Conservation (phyloP, 225 moss, liverwort and hornwort species). For the Polytrichum formosum region DNA sequence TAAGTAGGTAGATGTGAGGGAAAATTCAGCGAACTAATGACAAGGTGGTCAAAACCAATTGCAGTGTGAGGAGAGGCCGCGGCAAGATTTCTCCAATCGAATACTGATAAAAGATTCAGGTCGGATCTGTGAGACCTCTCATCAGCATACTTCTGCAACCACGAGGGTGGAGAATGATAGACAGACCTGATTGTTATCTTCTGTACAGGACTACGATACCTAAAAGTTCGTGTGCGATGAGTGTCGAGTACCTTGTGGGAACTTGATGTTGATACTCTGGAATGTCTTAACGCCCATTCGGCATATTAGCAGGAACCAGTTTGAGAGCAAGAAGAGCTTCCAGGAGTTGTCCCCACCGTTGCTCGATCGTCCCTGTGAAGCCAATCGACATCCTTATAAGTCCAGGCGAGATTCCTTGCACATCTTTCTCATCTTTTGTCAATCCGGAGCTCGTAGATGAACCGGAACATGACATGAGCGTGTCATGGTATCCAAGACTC, state of each 20-base stretch:
- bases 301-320: constrained; percentile 31
- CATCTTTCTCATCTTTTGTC: constrained; percentile 46
- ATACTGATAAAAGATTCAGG: too few species aligned
- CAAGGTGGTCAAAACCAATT: too few species aligned
- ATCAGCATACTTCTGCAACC: background rate
- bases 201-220: background rate
- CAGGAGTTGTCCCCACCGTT: constrained; percentile 81
- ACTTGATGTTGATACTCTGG: background rate
- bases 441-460: constrained; percentile 63
- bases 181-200: background rate
- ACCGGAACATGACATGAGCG: constrained; percentile 79
- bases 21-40: too few species aligned
- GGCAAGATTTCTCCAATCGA: too few species aligned
- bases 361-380: constrained; percentile 75
- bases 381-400: constrained; percentile 88
- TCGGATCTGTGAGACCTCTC: background rate
- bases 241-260: background rate
- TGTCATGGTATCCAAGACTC: constrained; percentile 85
- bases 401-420: constrained; percentile 59
- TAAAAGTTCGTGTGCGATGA: background rate
- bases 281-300: background rate
- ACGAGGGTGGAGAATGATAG: background rate
- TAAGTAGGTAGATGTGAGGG: too few species aligned
- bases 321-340: constrained; percentile 64
- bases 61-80: too few species aligned